Base-by-base conservation (phyloP, 225 moss, liverwort and hornwort species). In the Polytrichum formosum region DNA sequence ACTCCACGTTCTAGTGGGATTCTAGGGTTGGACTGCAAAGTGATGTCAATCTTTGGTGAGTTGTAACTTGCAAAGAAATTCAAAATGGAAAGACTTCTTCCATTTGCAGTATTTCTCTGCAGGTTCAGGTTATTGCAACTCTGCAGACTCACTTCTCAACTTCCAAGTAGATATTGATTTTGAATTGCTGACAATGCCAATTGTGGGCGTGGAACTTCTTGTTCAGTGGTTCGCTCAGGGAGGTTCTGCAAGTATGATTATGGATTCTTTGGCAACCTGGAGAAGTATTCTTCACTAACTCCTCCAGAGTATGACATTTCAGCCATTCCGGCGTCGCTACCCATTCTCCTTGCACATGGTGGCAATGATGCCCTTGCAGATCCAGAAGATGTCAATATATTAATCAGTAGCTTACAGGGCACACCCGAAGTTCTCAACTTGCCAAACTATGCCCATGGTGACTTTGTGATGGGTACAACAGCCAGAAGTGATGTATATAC, bases 281-380 rank as follows among this genome's bases (percentile, higher is more conserved):
- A 76, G 58, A 76, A 56, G 19, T 88, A 88, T 1, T 10, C 61
- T 0, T 80, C 84, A 18, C 18, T 85, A 0, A 31, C 37, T 28
- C 85, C 88, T 7, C 88, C 88, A 0, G 78, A 85, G 63, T 88
- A 88, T 1, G 80, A 88, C 1, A 71, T 85, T 0, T 77, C 85
- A 0, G 74, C 67, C 0, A 82, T 88, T 18, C 88, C 88, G 0
- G 67, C 76, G 0, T 73, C 67, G 0, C 61, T 88, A 5, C 88
- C 88, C 65, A 72, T 88, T 7, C 33, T 88, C 22, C 76, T 88
- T 0, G 88, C 80, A 1, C 82, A 85, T 2, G 88, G 88, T 26
- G 88, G 88, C 23, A 74, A 83, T 28, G 85, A 88, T n/a, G 82
- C 85, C 0, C 80, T 88, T 0, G 81, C 88, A 0, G 85, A 88